Evolutionary conservation across 2,329 filamentous ascomycete genomes (phyloP).

Genomic region (Rosellinia necatrix): DNA sequence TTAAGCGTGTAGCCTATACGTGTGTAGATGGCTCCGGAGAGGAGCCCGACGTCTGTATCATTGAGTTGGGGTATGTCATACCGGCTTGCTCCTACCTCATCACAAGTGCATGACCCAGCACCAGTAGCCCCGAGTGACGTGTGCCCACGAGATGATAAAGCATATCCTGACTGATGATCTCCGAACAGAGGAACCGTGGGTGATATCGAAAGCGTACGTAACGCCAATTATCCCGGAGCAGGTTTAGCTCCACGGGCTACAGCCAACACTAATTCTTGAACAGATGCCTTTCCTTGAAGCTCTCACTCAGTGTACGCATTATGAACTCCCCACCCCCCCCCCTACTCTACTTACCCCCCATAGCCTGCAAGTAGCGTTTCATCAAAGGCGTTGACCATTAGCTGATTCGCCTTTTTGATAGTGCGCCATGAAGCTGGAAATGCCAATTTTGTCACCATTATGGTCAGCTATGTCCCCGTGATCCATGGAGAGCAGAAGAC

Average conservation of each 20-base stretch:
- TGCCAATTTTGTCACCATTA: conserved; percentile 85
- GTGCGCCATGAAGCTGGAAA: conserved; percentile 72
- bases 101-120: not conserved
- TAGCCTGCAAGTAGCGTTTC: no score
- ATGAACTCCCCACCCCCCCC: no score
- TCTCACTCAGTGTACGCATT: conserved; percentile 63
- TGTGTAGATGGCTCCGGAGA: conserved; percentile 84
- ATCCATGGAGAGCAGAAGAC: conserved; percentile 80
- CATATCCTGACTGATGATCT: not conserved
- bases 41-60: conserved; percentile 90
- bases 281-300: conserved; percentile 88
- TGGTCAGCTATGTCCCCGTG: conserved; percentile 86
- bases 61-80: conserved; percentile 42
- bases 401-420: conserved; percentile 4
- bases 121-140: not conserved
- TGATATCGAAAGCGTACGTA: conserved; percentile 33
- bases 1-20: conserved; percentile 81
- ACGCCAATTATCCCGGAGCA: no score
- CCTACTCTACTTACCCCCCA: no score
- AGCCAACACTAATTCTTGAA: conserved; percentile 73
- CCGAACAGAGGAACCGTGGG: conserved; percentile 31
- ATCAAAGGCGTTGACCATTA: not conserved
- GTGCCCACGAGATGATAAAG: not conserved
- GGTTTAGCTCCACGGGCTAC: no score
- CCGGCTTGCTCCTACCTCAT: not conserved